Evolutionary conservation across 2,329 filamentous ascomycete species (phyloP).

Genomic region (Penicillium sp.): DNA sequence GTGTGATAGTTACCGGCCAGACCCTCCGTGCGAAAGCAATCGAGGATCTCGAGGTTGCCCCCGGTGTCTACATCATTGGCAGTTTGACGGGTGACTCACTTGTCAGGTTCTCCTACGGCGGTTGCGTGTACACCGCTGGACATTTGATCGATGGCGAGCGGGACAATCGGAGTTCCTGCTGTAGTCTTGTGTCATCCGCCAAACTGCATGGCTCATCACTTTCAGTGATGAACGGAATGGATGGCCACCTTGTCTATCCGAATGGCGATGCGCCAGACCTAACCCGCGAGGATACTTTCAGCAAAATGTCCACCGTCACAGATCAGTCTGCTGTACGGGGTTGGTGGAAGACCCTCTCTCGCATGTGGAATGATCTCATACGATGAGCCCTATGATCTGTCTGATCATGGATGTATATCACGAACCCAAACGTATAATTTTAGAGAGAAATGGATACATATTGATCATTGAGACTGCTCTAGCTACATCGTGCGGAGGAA

Average conservation of each 20-base stretch:
- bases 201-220: constrained; percentile 24
- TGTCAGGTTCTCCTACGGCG: constrained; percentile 57
- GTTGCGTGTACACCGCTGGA: constrained; percentile 56
- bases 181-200: constrained; percentile 19
- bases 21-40: constrained; percentile 54
- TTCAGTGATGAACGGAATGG: constrained; percentile 39
- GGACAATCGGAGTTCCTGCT: constrained; percentile 16
- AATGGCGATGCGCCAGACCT: constrained; percentile 2
- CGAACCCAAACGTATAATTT: not conserved
- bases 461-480: too few species aligned
- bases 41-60: constrained; percentile 51
- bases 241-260: constrained; percentile 33
- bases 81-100: constrained; percentile 60
- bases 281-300: constrained; percentile 19
- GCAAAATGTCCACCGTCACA: constrained; percentile 16
- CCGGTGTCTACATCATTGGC: constrained; percentile 54
- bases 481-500: too few species aligned
- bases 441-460: not conserved
- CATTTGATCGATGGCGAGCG: constrained; percentile 42
- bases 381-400: constrained; percentile 11
- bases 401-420: constrained; percentile 3
- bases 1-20: constrained; percentile 48
- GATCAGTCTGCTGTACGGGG: constrained; percentile 11
- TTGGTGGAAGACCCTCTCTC: constrained; percentile 22
- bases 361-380: constrained; percentile 21